Evolutionary conservation across 2,329 filamentous ascomycete genomes (phyloP).

Genomic region (Xylaria sp.): DNA sequence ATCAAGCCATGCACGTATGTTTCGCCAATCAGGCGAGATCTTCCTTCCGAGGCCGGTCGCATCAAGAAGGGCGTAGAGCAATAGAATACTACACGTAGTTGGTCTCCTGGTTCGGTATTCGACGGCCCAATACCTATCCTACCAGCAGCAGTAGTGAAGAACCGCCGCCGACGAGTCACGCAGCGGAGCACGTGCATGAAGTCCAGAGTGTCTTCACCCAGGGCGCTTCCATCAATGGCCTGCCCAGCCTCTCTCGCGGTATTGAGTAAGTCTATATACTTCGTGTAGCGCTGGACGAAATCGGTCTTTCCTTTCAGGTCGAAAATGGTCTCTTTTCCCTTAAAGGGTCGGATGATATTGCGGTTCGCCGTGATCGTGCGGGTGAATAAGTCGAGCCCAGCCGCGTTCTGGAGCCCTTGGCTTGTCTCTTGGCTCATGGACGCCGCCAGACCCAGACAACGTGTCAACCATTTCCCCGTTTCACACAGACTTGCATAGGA

Average conservation of each 20-base stretch:
- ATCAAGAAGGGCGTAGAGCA: slow-evolving; percentile 1
- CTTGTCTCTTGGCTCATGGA: not conserved
- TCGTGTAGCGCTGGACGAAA: not conserved
- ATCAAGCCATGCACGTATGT: not conserved
- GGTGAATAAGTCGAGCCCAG: not conserved
- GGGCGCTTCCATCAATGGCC: not conserved
- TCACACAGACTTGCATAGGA: not conserved
- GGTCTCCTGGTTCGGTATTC: not conserved
- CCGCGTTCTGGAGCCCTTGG: not conserved
- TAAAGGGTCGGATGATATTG: not conserved
- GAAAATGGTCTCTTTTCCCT: not conserved
- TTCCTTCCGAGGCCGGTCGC: not conserved
- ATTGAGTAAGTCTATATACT: not conserved
- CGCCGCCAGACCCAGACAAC: not conserved
- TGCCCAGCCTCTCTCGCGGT: not conserved
- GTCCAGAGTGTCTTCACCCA: not conserved
- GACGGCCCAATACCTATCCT: not conserved
- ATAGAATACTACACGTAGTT: not conserved
- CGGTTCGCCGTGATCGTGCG: not conserved
- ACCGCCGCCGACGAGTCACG: not conserved
- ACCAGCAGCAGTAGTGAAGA: not conserved
- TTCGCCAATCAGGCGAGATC: not conserved
- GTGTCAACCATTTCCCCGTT: not conserved
- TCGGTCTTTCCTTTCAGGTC: not conserved
- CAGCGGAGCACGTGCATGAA: not conserved